A percentile compares a stretch with the other conserved stretches of the same genome.
These are phyloP conservation scores for Cutaneotrichosporon daszewskae DNA, from an alignment of 1,284 basidiomycete genomes.

Conservation along the genomic window DNA sequence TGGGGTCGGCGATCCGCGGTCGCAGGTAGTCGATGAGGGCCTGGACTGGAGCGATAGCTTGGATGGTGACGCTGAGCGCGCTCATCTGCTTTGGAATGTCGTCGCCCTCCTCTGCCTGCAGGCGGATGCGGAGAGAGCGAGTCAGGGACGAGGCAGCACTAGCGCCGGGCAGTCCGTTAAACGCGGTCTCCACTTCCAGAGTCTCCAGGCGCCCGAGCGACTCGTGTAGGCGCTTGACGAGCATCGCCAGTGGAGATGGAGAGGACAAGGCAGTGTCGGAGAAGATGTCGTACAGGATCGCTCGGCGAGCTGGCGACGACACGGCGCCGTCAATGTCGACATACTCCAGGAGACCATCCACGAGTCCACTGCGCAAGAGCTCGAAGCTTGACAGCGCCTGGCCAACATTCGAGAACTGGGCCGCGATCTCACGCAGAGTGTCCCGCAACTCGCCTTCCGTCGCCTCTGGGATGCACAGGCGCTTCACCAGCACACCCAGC, in stretches of 20 bases:
- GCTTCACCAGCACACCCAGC: conserved; percentile 55
- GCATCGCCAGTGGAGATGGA: conserved; percentile 62
- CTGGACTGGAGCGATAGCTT: conserved; percentile 93
- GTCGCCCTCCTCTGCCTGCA: conserved; percentile 79
- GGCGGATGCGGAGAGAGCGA: conserved; percentile 63
- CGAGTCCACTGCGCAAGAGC: conserved; percentile 83
- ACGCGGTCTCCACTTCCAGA: conserved; percentile 85
- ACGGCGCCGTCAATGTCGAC: conserved; percentile 60
- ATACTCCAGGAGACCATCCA: conserved; percentile 79
- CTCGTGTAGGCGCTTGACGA: conserved; percentile 92
- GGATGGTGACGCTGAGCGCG: conserved; percentile 89
- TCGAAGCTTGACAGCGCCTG: conserved; percentile 90
- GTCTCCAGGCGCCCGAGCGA: conserved; percentile 85
- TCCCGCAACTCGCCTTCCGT: conserved; percentile 58
- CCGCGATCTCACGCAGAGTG: conserved; percentile 65
- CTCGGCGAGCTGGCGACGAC: conserved; percentile 54
- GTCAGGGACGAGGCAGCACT: conserved; percentile 16
- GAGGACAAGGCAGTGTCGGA: conserved; percentile 54
- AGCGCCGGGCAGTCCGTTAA: conserved; percentile 27
- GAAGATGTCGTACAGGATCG: conserved; percentile 69
- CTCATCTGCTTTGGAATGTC: conserved; percentile 78
- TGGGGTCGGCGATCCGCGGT: conserved; percentile 73
- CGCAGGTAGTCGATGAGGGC: conserved; percentile 90
- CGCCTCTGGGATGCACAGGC: conserved; percentile 55
- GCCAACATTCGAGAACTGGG: conserved; percentile 65